Evolutionary conservation across 805 yeast species (phyloP), one percentile per base, ranked within the genome.

Genomic region (Monosporozyma yasuniensis): DNA sequence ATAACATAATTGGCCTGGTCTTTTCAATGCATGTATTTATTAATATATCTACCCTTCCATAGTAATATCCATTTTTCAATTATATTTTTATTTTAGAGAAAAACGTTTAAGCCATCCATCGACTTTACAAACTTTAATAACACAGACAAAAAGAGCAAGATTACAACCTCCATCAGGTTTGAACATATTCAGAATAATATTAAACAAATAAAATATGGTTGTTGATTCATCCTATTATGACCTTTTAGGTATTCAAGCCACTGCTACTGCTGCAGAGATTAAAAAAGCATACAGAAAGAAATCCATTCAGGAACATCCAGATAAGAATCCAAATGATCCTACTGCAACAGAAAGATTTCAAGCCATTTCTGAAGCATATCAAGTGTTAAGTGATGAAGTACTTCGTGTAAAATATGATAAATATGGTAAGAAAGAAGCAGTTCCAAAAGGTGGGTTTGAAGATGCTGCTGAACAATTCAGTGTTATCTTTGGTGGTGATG

Each of bases 401-500:
- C 70, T 84, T 50, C 72, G 93, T 57, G 70, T 76, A 9, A 79
- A 81, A 53, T 86, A 86, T 62, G 91, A 86, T 61, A 82, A 81
- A 65, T 81, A 68, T 57, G 95, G 95, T 47, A 83, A 80, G 60
- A 87, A 84, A 51, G 81, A 79, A 54, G 83, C 84, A 14, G 78
- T 82, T 28, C 84, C 86, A 1, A 73, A 72, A 47, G 86, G 82
- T 54, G 88, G 87, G 3, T 83, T 83, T 59, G 87, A 81, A 54
- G 91, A 84, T 63, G 86, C 91, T 2, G 72, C 78, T 41, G 88
- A 83, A 60, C 80, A 81, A 57, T 83, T 83, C 63, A 73, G 83
- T 3, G 75, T 75, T 70, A 82, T 83, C 52, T 83, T 89, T 67
- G 96, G 96, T 43, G 96, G 96, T 46, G 95, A 85, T 50, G 95